These are phyloP conservation scores for Elaphomyces granulatus DNA, from an alignment of 495 filamentous ascomycete species.

Conservation along the genomic window DNA sequence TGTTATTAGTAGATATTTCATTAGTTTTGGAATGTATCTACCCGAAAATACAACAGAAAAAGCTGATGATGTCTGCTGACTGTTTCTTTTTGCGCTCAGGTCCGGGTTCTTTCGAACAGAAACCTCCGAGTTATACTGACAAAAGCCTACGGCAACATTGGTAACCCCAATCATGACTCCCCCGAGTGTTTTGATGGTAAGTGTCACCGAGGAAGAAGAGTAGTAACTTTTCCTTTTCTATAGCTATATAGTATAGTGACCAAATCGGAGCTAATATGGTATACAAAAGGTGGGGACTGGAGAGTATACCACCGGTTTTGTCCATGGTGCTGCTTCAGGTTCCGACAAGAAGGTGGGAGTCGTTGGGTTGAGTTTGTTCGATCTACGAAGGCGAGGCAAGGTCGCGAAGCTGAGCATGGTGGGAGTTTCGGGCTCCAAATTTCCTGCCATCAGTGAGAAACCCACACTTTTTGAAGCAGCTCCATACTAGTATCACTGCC, in stretches of 20 bases:
- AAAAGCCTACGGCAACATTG: conserved; percentile 11
- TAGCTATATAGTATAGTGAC: conserved; percentile 9
- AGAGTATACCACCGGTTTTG: conserved; percentile 90
- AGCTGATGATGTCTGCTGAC: too few species aligned
- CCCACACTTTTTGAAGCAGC: too few species aligned
- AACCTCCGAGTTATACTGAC: not conserved
- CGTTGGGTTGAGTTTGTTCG: conserved; percentile 79
- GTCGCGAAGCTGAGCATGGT: conserved; percentile 81
- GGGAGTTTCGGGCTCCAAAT: conserved; percentile 75
- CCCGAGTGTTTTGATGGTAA: conserved; percentile 77
- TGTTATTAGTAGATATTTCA: too few species aligned
- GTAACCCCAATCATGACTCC: conserved; percentile 65
- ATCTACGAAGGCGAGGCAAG: conserved; percentile 75
- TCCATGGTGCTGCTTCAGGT: conserved; percentile 57
- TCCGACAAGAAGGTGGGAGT: conserved; percentile 93
- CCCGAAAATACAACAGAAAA: too few species aligned
- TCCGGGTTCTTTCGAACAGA: conserved; percentile 1
- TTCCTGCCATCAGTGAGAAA: conserved; percentile 75
- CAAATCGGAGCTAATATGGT: conserved; percentile 12
- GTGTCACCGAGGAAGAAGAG: too few species aligned
- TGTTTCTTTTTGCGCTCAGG: not conserved
- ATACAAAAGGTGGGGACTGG: conserved; percentile 60
- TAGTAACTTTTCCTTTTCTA: conserved; percentile 2
- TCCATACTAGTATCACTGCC: too few species aligned
- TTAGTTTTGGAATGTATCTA: too few species aligned